These are phyloP conservation scores for Capsella rubella DNA, from an alignment of 441 rosid species.

Conservation along the genomic window DNA sequence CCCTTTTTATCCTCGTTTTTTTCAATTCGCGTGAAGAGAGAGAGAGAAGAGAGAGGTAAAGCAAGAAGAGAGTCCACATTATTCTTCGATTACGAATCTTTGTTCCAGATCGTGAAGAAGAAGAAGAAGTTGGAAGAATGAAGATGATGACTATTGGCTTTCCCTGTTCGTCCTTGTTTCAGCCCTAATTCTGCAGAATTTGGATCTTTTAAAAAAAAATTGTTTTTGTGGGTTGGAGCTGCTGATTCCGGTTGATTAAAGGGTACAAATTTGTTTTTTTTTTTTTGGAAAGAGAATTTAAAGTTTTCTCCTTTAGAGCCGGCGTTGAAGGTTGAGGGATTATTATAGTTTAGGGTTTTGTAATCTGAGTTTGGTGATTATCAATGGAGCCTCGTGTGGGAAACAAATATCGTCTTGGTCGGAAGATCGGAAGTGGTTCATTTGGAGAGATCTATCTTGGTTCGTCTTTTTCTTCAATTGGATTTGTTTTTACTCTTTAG, in stretches of 20 bases:
- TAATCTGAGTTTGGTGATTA: slow-evolving; percentile 5
- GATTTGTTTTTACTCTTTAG: slow-evolving; percentile 6
- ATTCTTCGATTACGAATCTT: not conserved
- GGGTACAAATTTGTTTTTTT: not conserved
- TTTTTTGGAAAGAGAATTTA: not conserved
- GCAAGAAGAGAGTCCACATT: slow-evolving; percentile 10
- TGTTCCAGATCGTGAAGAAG: slow-evolving; percentile 31
- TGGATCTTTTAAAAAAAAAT: not conserved
- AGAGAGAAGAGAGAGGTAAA: slow-evolving; percentile 25
- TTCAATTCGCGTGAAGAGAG: slow-evolving; percentile 36
- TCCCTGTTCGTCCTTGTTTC: slow-evolving; percentile 15
- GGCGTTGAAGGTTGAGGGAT: slow-evolving; percentile 36
- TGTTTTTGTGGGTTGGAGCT: slow-evolving; percentile 31
- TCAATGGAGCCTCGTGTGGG: slow-evolving; percentile 90
- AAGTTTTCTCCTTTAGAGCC: slow-evolving; percentile 1
- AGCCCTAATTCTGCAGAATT: slow-evolving; percentile 17
- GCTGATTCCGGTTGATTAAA: slow-evolving; percentile 39
- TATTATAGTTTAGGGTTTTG: slow-evolving; percentile 47
- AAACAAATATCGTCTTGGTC: slow-evolving; percentile 86
- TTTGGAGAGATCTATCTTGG: slow-evolving; percentile 99
- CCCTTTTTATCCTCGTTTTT: slow-evolving; percentile 33
- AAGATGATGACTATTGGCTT: slow-evolving; percentile 27
- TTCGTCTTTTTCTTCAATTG: slow-evolving; percentile 42
- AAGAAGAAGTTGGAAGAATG: not conserved
- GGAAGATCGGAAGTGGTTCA: slow-evolving; percentile 98